Evolutionary conservation across 2,329 filamentous ascomycete species (phyloP), one percentile per base, ranked within the genome.

Genomic region (Colletotrichum gloeosporioides): DNA sequence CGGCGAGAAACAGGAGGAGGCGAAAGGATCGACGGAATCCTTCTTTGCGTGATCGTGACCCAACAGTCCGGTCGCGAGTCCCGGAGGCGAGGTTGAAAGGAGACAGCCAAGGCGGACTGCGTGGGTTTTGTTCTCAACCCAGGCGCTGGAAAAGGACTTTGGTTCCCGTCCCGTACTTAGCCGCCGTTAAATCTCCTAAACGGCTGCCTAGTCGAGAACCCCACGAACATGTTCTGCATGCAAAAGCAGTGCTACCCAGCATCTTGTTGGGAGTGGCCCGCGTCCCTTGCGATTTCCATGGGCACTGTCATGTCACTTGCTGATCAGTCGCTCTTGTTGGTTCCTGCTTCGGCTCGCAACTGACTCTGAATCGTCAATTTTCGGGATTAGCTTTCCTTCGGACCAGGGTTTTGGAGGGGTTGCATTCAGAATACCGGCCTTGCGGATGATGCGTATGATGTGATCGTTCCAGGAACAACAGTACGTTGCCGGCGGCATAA

Each of bases 41-140:
- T 61, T 62, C 29, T 39, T 34, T 36, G 73, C 59, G 61, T 22
- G 44, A 73, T 69, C 66, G 44, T 66, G 73, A 67, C 64, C 73
- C 73, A 59, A 59, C 27, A 65, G 64, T 36, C 69, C 44, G 69
- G 73, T 68, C 22, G 31, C 36, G 27, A 63, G 73, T 31, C 57
- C 63, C 44, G 27, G 59, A 63, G 34, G n/a, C 55, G 32, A 67
- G 27, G 69, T 59, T 63, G 64, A 63, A 69, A 31, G 73, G 73
- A 59, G 49, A 32, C 70, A 55, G 70, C 57, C 66, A 73, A 69
- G 63, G 70, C 64, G 57, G 22, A 70, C 29, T 63, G 32, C 49
- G 53, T 57, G 53, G 32, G 57, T 69, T 59, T 59, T 68, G 31
- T 57, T 59, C 32, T 68, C 32, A 53, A 61, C 66, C 34, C 44